Conservation (phyloP, 1,284 basidiomycete species). For the Leucoagaricus sp. region DNA sequence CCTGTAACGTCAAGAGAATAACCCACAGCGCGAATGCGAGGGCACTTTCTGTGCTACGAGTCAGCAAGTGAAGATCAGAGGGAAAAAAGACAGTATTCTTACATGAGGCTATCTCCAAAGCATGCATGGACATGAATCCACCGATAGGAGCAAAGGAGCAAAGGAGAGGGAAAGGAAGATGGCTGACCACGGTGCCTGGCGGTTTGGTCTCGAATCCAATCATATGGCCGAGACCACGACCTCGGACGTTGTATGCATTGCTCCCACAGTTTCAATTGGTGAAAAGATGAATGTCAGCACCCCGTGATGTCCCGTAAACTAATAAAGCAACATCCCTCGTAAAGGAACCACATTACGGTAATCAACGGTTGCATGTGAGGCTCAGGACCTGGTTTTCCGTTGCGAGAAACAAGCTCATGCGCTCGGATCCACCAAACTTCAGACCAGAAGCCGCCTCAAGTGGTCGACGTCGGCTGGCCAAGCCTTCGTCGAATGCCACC, state of each 20-base stretch:
- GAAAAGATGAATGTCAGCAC: not conserved
- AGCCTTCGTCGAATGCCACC: not conserved
- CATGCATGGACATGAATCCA: not conserved
- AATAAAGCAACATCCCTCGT: not conserved
- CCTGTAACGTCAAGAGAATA: not conserved
- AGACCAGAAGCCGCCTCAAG: not conserved
- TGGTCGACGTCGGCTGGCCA: not conserved
- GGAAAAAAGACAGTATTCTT: not conserved
- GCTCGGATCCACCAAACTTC: not conserved
- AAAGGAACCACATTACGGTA: not conserved
- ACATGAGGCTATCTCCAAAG: not conserved
- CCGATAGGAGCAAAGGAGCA: not conserved
- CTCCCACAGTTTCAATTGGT: not conserved
- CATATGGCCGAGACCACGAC: too few species aligned
- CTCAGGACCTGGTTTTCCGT: not conserved
- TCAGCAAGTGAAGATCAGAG: not conserved
- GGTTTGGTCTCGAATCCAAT: not conserved
- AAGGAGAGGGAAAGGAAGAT: not conserved
- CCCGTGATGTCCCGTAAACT: not conserved
- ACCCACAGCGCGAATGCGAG: not conserved
- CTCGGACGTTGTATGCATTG: not conserved
- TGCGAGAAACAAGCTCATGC: not conserved
- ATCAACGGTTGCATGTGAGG: not conserved
- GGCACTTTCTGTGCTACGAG: not conserved
- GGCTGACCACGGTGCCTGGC: not conserved